Evolutionary conservation across 2,329 filamentous ascomycete genomes (phyloP).

Genomic region (Penicillium sp.): DNA sequence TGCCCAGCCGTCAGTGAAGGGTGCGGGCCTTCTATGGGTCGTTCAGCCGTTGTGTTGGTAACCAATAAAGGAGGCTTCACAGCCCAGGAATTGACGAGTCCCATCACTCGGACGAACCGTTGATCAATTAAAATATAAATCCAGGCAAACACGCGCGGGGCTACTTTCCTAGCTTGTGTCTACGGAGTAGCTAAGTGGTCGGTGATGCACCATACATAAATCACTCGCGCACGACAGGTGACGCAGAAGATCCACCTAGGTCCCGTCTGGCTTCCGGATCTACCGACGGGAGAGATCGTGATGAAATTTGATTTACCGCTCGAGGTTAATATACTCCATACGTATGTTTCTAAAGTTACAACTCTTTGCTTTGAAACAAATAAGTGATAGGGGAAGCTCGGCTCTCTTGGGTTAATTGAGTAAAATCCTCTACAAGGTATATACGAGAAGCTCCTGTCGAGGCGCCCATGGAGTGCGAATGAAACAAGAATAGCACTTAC

Average conservation of each 20-base stretch:
- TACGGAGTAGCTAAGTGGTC: slow-evolving; percentile 6
- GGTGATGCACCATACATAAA: not conserved
- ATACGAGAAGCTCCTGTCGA: not conserved
- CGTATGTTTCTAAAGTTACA: no score
- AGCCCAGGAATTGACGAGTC: slow-evolving; percentile 2
- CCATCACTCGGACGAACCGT: slow-evolving; percentile 11
- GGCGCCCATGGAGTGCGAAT: not conserved
- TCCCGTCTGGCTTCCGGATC: slow-evolving; percentile 5
- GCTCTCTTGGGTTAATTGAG: not conserved
- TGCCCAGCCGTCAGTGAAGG: not conserved
- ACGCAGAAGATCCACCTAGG: slow-evolving; percentile 15
- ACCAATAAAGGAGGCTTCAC: slow-evolving; percentile 1
- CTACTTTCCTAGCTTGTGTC: not conserved
- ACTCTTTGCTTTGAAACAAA: no score
- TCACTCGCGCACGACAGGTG: slow-evolving; percentile 16
- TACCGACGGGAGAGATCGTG: slow-evolving; percentile 7
- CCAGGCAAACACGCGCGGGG: not conserved
- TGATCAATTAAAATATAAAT: slow-evolving; percentile 12
- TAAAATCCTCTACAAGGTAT: not conserved
- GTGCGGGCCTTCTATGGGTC: slow-evolving; percentile 5
- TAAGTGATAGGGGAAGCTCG: not conserved
- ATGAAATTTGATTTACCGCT: no score
- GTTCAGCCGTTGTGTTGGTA: slow-evolving; percentile 3
- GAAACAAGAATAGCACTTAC: not conserved
- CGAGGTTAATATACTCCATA: no score